Base-by-base conservation (phyloP, 192 early-diverging fungal genomes). In the Chytriomyces hyalinus region DNA sequence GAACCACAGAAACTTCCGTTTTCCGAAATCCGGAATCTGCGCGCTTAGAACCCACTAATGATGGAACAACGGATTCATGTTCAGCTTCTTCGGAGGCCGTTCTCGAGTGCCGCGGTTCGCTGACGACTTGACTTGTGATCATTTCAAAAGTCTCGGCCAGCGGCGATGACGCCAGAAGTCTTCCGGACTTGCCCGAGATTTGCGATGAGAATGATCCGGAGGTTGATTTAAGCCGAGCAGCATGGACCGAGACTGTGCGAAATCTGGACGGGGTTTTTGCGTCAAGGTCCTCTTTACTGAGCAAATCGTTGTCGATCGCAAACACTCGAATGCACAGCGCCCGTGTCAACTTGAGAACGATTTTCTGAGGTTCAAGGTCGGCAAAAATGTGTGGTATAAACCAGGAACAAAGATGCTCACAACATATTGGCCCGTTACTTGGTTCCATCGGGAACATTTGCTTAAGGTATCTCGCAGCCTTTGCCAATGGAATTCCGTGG, bases 351-450 rank as follows among this genome's bases (percentile, higher is more conserved):
- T 88, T 84, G 49, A 81, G 60, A 77, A 92, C 87, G 49, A 84
- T 86, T 82, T 85, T 89, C 91, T 93, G 61, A 79, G 62, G 28
- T 46, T 17, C 15, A 5, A 46, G 17, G 48, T 28, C 2, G 20
- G 44, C n/a, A 47, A 59, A 75, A 72, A n/a, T 22, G 15, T 46
- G 3, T 15, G 36, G 17, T n/a, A 20, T 20, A 62, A 43, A 73
- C 24, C 80, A 50, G 67, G 7, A 60, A 68, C 9, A 49, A 73
- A 6, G 22, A 36, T 36, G 86, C 87, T 83, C 84, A 93, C 92
- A 65, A 84, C 83, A 92, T 92, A 95, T 62, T 92, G 90, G 15
- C 77, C 71, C 15, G 92, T 78, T 26, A 84, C 82, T 71, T 92
- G 91, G 9, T 80, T 81, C 87, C 87, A 92, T 5, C 84, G 67